Conservation (phyloP, 371 early-diverging fungal species). For the Haplosporangium sp. region DNA sequence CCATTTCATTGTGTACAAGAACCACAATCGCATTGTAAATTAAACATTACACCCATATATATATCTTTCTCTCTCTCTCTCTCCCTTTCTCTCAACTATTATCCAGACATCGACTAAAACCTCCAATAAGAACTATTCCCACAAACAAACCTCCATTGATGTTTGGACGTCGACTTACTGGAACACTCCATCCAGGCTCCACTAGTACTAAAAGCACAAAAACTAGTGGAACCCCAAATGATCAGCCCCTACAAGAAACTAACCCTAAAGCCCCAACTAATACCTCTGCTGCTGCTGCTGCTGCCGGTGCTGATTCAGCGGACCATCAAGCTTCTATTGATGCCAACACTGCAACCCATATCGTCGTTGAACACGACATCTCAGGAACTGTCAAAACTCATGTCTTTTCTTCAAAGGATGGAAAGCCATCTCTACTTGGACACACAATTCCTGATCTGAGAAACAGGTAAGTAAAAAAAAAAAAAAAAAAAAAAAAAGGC, state of each 20-base stretch:
- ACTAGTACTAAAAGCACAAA: too few species aligned
- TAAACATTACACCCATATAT: too few species aligned
- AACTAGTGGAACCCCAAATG: too few species aligned
- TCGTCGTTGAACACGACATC: conserved; percentile 39
- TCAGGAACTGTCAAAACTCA: conserved; percentile 45
- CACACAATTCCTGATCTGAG: conserved; percentile 13
- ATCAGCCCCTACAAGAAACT: not conserved
- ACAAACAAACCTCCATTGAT: too few species aligned
- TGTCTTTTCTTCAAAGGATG: conserved; percentile 36
- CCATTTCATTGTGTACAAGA: not conserved
- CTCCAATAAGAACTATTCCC: too few species aligned
- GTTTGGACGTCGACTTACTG: too few species aligned
- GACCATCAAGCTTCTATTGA: conserved; percentile 1
- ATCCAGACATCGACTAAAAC: too few species aligned
- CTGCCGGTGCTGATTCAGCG: not conserved
- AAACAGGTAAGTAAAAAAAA: not conserved
- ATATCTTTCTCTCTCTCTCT: too few species aligned
- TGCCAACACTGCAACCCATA: conserved; percentile 33
- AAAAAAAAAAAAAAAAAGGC: not conserved
- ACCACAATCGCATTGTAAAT: too few species aligned
- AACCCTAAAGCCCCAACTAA: not conserved
- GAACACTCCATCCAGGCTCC: too few species aligned
- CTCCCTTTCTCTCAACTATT: too few species aligned
- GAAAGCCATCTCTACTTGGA: conserved; percentile 30
- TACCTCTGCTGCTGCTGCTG: not conserved